Conservation (phyloP, 495 filamentous ascomycete genomes). For the Paragyromitra xinjiangensis region DNA sequence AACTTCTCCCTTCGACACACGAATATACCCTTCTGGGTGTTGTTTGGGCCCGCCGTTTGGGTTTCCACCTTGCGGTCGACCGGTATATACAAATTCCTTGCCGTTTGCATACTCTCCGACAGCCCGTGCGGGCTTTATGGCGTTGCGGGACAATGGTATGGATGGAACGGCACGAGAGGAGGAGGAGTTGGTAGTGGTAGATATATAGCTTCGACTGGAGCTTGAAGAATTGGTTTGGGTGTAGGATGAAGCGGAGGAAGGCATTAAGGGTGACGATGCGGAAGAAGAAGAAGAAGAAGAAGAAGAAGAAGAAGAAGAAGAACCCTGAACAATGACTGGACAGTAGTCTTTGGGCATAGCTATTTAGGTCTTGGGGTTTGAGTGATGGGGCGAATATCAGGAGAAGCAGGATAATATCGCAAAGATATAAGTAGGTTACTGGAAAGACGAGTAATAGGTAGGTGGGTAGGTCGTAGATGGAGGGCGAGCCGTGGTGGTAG, state of each 20-base stretch:
- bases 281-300: neutral
- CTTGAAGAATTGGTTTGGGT: slow-evolving; percentile 21
- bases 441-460: neutral
- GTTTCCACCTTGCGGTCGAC: slow-evolving; percentile 49
- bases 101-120: neutral
- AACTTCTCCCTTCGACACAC: neutral
- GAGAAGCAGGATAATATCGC: neutral
- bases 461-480: neutral
- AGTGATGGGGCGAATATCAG: neutral
- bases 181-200: slow-evolving; percentile 9
- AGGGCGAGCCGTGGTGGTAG: neutral
- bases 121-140: slow-evolving; percentile 15
- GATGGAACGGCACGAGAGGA: neutral
- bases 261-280: neutral
- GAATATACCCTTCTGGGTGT: slow-evolving; percentile 34
- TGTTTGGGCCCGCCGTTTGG: slow-evolving; percentile 43
- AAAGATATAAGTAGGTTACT: neutral
- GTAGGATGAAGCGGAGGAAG: slow-evolving; percentile 24
- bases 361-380: neutral
- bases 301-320: neutral
- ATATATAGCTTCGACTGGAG: slow-evolving; percentile 18
- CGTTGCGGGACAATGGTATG: neutral
- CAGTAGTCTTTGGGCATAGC: slow-evolving; percentile 20
- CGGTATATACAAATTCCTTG: slow-evolving; percentile 45
- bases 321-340: slow-evolving; percentile 16